These are phyloP conservation scores for Malassezia nana DNA, from an alignment of 1,284 basidiomycete species.

Conservation along the genomic window DNA sequence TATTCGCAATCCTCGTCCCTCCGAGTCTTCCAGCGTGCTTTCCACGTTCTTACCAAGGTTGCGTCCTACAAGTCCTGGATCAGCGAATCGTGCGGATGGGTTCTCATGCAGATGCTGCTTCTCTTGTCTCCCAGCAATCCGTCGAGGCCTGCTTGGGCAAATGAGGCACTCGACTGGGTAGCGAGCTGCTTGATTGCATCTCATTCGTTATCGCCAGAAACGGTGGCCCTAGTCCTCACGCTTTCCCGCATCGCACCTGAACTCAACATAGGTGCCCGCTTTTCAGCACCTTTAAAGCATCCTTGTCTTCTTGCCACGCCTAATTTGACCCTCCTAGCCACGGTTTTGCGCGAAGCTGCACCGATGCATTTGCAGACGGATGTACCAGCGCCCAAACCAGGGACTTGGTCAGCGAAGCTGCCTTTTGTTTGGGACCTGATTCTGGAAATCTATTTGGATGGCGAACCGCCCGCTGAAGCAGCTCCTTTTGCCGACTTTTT, in stretches of 20 bases:
- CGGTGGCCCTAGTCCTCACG: slow-evolving; percentile 67
- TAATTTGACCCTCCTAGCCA: slow-evolving; percentile 65
- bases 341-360: slow-evolving; percentile 49
- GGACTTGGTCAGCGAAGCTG: slow-evolving; percentile 72
- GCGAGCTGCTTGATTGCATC: slow-evolving; percentile 18
- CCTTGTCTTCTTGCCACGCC: slow-evolving; percentile 58
- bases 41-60: slow-evolving; percentile 61
- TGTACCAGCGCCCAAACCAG: slow-evolving; percentile 35
- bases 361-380: slow-evolving; percentile 27
- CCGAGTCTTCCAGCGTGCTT: slow-evolving; percentile 58
- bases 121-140: slow-evolving; percentile 16
- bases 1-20: slow-evolving; percentile 57
- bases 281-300: slow-evolving; percentile 69
- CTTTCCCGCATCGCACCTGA: slow-evolving; percentile 46
- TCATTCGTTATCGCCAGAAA: slow-evolving; percentile 72
- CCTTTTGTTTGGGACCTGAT: slow-evolving; percentile 86
- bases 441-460: slow-evolving; percentile 63
- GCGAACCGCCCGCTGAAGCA: slow-evolving; percentile 51
- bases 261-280: slow-evolving; percentile 53
- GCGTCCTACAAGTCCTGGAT: slow-evolving; percentile 82
- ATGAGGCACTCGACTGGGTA: slow-evolving; percentile 25
- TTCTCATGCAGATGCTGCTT: slow-evolving; percentile 54
- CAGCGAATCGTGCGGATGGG: slow-evolving; percentile 82
- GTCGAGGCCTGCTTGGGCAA: slow-evolving; percentile 19
- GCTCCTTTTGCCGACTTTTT: slow-evolving; percentile 77